Conservation (phyloP, 1,284 basidiomycete genomes). For the Inonotus obliquus region DNA sequence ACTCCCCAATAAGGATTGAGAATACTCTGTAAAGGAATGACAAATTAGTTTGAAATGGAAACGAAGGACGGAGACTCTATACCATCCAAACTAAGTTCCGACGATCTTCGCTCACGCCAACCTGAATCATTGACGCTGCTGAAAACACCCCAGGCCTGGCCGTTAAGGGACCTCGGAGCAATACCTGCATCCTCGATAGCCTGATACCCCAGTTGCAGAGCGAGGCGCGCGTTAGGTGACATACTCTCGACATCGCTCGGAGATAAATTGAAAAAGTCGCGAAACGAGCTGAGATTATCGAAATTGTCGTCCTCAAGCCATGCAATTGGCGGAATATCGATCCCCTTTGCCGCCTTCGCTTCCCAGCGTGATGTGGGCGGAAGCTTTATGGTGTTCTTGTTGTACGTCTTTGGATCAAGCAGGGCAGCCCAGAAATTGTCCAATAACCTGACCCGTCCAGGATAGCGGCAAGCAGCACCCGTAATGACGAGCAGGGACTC, state of each 20-base stretch:
- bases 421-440: slow-evolving; percentile 18
- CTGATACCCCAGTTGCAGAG: slow-evolving; percentile 19
- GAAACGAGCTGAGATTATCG: slow-evolving; percentile 7
- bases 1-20: background rate
- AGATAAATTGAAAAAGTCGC: slow-evolving; percentile 18
- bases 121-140: slow-evolving; percentile 21
- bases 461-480: slow-evolving; percentile 20
- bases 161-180: slow-evolving; percentile 15
- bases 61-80: background rate
- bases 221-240: slow-evolving; percentile 18
- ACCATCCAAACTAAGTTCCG: slow-evolving; percentile 8
- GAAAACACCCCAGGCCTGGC: slow-evolving; percentile 19
- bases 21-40: background rate
- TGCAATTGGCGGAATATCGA: slow-evolving; percentile 1
- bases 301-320: slow-evolving; percentile 12
- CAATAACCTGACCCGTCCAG: slow-evolving; percentile 16
- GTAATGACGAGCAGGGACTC: slow-evolving; percentile 15
- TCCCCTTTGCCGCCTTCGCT: background rate
- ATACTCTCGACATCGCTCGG: slow-evolving; percentile 17
- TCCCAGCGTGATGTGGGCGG: background rate
- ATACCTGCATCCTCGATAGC: slow-evolving; percentile 22
- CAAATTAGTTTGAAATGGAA: background rate
- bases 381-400: background rate
- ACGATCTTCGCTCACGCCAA: slow-evolving; percentile 17
- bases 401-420: slow-evolving; percentile 6